Base-by-base conservation (phyloP, 2,329 filamentous ascomycete species). In the Neonectria magnoliae region DNA sequence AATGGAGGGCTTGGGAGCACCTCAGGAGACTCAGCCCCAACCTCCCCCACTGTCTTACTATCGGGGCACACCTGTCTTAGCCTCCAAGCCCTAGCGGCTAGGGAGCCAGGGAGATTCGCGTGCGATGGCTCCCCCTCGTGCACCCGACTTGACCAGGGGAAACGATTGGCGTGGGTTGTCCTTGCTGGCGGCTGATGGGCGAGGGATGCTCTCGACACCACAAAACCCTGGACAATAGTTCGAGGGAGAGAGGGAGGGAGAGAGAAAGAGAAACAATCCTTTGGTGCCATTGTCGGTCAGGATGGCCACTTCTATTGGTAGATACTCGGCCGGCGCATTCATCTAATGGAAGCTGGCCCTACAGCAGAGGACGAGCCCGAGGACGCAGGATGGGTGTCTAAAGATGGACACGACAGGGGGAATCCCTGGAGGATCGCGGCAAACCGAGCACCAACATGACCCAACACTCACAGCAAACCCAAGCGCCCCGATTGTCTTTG, bases 41-140 rank as follows among this genome's bases (percentile, higher is more conserved):
- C 51, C 56, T 53, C 56, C 55, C 55, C 44, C 53, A 48, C 44
- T 50, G 41, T 31, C 33, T 57, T 33, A 36, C 55, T 48, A 20
- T 42, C 38, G 38, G 20, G n/a, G 38, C 38, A 42, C 38, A 42
- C 38, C 22, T 58, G 61, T 60, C 56, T 59, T 64, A 64, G 61
- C 51, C 61, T 51, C 56, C 53, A 56, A 58, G 61, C 61, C 61
- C 56, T 59, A 55, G 61, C 61, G 61, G 61, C 61, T 64, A 60
- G 51, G 45, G 48, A 36, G 25, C 45, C 25, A 27, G 18, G 38
- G 47, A 51, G 54, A 16, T 52, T 56, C 53, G 55, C 42, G 33
- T 20, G 33, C n/a, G 14, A n/a, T 11, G 25, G 25, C 16, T 9
- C 47, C 11, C 42, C 42, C 42, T 20, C 20, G 13, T 14, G 20